Evolutionary conservation across 345 rosid species (phyloP).

Genomic region (Lepidium sativum): DNA sequence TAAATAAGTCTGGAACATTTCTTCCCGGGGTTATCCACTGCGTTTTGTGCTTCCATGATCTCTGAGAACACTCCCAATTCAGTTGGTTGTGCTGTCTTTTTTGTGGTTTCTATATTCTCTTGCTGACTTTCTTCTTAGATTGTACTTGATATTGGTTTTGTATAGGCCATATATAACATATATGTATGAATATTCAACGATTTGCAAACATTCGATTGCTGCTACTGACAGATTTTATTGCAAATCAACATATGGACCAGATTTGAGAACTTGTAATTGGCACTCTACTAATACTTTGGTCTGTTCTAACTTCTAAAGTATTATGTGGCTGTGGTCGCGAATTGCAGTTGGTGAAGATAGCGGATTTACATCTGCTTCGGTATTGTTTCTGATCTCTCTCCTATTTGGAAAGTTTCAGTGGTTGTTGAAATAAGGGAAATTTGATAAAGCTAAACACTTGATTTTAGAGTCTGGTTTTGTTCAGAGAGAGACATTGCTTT

Average conservation of each 20-base stretch:
- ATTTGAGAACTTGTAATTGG: not conserved
- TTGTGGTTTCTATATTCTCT: constrained; percentile 10
- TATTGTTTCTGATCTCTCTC: too few relatives aligned
- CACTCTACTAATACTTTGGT: not conserved
- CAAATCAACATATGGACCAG: not conserved
- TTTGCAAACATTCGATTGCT: not conserved
- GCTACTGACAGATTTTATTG: constrained; percentile 2
- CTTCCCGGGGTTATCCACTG: not conserved
- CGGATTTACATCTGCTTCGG: too few relatives aligned
- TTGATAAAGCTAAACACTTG: too few relatives aligned
- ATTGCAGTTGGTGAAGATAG: not conserved
- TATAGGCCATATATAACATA: constrained; percentile 22
- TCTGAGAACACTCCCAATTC: not conserved
- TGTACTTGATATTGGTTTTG: constrained; percentile 21
- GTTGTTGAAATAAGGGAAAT: too few relatives aligned
- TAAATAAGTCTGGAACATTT: constrained; percentile 11
- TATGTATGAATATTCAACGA: constrained; percentile 10
- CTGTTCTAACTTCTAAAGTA: too few relatives aligned
- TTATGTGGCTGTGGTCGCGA: not conserved
- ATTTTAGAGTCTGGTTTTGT: not conserved
- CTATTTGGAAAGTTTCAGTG: too few relatives aligned
- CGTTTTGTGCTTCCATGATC: not conserved
- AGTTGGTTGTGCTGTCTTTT: constrained; percentile 12
- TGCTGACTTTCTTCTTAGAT: constrained; percentile 18
- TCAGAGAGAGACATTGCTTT: not conserved